phyloP scores from a whole-genome alignment of 2,329 filamentous ascomycete genomes.

The Diaporthe batatas region DNA sequence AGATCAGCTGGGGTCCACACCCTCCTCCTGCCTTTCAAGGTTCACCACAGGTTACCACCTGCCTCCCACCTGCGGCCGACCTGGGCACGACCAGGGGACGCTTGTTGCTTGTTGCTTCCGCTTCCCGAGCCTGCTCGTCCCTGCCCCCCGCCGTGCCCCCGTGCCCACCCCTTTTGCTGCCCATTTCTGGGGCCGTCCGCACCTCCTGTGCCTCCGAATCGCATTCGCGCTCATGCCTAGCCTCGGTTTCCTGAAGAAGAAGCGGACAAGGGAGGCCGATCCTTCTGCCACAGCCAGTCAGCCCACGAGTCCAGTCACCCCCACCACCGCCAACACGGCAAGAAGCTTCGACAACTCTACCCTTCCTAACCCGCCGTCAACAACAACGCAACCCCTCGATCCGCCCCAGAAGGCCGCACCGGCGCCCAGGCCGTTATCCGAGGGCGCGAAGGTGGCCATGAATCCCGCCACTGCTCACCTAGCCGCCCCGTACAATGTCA shows the following conservation, averaged over 20 bases:
- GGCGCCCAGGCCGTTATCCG: slow-evolving; percentile 48
- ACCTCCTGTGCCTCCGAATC: slow-evolving; percentile 40
- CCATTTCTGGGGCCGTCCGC: slow-evolving; percentile 38
- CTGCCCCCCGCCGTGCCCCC: slow-evolving; percentile 38
- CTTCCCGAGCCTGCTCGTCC: slow-evolving; percentile 40
- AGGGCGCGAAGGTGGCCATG: slow-evolving; percentile 49
- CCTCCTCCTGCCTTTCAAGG: slow-evolving; percentile 34
- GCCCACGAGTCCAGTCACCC: slow-evolving; percentile 73
- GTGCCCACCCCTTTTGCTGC: slow-evolving; percentile 39
- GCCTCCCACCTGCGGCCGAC: slow-evolving; percentile 32
- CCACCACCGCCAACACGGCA: slow-evolving; percentile 58
- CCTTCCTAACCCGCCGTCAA: slow-evolving; percentile 53
- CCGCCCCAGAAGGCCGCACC: slow-evolving; percentile 52
- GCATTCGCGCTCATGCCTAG: slow-evolving; percentile 78
- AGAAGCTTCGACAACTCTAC: slow-evolving; percentile 63
- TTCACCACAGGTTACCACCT: slow-evolving; percentile 30
- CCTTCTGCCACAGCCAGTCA: slow-evolving; percentile 73
- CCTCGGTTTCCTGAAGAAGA: slow-evolving; percentile 97
- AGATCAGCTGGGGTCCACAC: slow-evolving; percentile 30
- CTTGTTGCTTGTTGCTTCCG: slow-evolving; percentile 33
- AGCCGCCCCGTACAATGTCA: slow-evolving; percentile 44
- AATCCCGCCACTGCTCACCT: slow-evolving; percentile 46
- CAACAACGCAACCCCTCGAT: slow-evolving; percentile 43
- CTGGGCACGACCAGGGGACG: slow-evolving; percentile 37
- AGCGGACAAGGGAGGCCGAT: slow-evolving; percentile 93